A percentile compares a stretch with the other conserved stretches of the same genome.
These are phyloP conservation scores for Colletotrichum nymphaeae DNA, from an alignment of 2,329 filamentous ascomycete species.

Conservation along the genomic window DNA sequence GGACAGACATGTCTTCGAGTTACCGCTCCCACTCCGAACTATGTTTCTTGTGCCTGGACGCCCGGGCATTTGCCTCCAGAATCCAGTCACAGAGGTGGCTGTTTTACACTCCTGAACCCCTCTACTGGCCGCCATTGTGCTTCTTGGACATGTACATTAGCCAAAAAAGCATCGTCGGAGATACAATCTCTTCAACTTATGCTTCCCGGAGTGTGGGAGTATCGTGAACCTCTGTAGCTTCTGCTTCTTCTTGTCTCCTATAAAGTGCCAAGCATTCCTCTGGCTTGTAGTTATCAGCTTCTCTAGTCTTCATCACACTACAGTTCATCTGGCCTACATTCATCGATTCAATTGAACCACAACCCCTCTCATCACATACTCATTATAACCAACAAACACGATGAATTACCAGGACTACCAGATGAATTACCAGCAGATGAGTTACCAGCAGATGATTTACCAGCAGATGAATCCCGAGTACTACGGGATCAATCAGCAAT, in stretches of 20 bases:
- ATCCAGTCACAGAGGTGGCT: neutral
- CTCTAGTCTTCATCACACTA: neutral
- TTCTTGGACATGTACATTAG: neutral
- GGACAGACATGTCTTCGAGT: too few species aligned
- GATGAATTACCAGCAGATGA: too few species aligned
- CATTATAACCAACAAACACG: too few species aligned
- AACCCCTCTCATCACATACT: too few species aligned
- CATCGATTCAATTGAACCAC: too few species aligned
- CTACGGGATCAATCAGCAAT: too few species aligned
- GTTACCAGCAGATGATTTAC: too few species aligned
- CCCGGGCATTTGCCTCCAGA: neutral
- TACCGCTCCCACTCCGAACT: neutral
- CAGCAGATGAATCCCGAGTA: too few species aligned
- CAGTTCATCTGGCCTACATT: neutral
- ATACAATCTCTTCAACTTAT: neutral
- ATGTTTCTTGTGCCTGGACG: neutral
- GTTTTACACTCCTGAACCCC: neutral
- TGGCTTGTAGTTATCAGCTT: neutral
- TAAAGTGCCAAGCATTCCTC: neutral
- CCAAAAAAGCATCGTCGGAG: neutral
- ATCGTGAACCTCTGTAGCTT: neutral
- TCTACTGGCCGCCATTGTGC: neutral
- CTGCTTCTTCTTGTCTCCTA: neutral
- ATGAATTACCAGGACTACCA: too few species aligned
- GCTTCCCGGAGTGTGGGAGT: neutral